Evolutionary conservation across 2,329 filamentous ascomycete species (phyloP).

Genomic region (Stagonosporopsis vannaccii): DNA sequence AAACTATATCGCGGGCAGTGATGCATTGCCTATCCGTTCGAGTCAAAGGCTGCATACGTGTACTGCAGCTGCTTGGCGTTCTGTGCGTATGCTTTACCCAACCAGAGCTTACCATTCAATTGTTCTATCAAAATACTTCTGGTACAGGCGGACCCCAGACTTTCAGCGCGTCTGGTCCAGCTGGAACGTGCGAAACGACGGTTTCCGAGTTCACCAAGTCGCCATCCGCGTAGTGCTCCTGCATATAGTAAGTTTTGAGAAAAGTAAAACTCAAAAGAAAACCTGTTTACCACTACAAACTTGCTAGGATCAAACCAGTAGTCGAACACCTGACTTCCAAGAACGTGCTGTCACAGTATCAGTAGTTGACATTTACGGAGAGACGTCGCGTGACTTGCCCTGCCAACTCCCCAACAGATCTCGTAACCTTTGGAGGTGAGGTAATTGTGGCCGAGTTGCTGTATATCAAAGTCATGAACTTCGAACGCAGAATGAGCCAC

Average conservation of each 20-base stretch:
- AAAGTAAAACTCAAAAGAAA: background rate
- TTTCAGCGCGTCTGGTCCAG: slow-evolving; percentile 11
- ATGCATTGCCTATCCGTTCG: no score
- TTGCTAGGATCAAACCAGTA: slow-evolving; percentile 60
- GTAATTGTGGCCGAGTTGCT: slow-evolving; percentile 71
- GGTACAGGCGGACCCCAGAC: slow-evolving; percentile 17
- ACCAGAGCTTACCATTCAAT: no score
- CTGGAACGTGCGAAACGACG: background rate
- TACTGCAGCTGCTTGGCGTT: no score
- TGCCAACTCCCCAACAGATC: slow-evolving; percentile 71
- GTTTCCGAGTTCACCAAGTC: slow-evolving; percentile 14
- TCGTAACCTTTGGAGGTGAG: slow-evolving; percentile 65
- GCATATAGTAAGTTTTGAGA: background rate
- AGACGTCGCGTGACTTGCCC: background rate
- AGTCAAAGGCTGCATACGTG: no score
- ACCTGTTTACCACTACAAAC: slow-evolving; percentile 10
- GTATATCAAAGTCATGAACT: slow-evolving; percentile 71
- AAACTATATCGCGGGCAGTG: no score
- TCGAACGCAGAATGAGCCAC: slow-evolving; percentile 73
- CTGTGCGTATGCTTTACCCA: no score
- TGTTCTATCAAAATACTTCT: slow-evolving; percentile 3
- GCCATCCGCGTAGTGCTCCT: slow-evolving; percentile 17
- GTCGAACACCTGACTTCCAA: slow-evolving; percentile 74
- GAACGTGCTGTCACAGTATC: slow-evolving; percentile 56
- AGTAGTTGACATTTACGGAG: background rate